Evolutionary conservation across 257 asterid genomes (phyloP).

Genomic region (Jaltomata sinuosa): DNA sequence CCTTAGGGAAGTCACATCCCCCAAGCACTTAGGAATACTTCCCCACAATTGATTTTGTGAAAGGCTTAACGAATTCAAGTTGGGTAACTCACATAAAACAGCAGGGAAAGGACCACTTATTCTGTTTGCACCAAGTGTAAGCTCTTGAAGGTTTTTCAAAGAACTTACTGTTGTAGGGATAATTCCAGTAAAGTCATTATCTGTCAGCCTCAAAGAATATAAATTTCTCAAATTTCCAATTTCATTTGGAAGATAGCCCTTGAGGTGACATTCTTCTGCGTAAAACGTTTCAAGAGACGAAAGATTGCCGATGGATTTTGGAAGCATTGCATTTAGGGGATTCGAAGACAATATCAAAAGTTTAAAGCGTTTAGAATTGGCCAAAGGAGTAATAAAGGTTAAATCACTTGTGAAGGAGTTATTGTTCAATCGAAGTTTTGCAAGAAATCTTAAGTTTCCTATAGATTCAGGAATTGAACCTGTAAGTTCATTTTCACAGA

Average conservation of each 20-base stretch:
- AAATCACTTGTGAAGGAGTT: background rate
- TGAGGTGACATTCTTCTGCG: background rate
- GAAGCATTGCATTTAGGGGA: background rate
- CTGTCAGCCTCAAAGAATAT: background rate
- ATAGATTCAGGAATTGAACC: conserved; percentile 15
- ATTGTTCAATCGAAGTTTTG: too few relatives aligned
- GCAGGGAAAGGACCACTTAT: conserved; percentile 12
- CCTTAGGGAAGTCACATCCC: conserved; percentile 14
- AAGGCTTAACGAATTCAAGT: background rate
- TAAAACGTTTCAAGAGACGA: background rate
- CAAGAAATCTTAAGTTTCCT: background rate
- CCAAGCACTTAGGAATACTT: conserved; percentile 20
- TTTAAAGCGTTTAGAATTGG: conserved; percentile 13
- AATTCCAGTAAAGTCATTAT: conserved; percentile 17
- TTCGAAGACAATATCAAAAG: background rate
- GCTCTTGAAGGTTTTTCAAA: conserved; percentile 3
- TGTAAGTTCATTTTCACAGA: background rate
- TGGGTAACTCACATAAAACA: background rate
- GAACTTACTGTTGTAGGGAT: conserved; percentile 2
- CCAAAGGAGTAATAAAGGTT: conserved; percentile 19
- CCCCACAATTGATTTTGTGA: conserved; percentile 13
- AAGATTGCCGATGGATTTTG: background rate
- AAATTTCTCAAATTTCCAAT: conserved; percentile 20
- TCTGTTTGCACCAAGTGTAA: background rate
- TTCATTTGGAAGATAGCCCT: background rate